These are phyloP conservation scores for Orbilia javanica DNA, from an alignment of 2,329 filamentous ascomycete genomes.

Conservation along the genomic window DNA sequence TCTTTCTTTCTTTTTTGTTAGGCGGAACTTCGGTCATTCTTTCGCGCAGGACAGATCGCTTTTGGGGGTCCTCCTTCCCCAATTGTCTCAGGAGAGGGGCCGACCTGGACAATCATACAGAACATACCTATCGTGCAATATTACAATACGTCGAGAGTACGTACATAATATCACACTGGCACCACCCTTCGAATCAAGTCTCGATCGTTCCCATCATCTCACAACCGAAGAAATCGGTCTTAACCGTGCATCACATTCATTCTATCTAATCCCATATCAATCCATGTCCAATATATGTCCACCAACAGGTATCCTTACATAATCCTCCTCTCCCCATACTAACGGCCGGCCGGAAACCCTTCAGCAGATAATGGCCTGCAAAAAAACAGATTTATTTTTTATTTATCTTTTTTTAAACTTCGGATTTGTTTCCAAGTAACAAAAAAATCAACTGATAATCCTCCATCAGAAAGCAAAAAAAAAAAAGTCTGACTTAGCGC, in stretches of 20 bases:
- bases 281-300: background rate
- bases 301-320: background rate
- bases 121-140: too few species aligned
- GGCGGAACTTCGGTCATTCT: constrained; percentile 56
- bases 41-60: constrained; percentile 50
- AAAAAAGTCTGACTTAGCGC: constrained; percentile 1
- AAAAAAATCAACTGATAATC: constrained; percentile 15
- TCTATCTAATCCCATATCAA: background rate
- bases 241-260: background rate
- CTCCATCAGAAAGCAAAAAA: too few species aligned
- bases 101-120: constrained; percentile 13
- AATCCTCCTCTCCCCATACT: constrained; percentile 29
- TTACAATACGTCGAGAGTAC: too few species aligned
- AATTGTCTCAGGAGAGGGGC: constrained; percentile 47
- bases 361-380: background rate
- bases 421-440: constrained; percentile 24
- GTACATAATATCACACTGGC: constrained; percentile 9
- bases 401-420: constrained; percentile 5
- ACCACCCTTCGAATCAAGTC: constrained; percentile 17
- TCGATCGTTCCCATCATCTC: constrained; percentile 22
- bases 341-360: constrained; percentile 31
- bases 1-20: too few species aligned
- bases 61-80: constrained; percentile 46
- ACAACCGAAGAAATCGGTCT: constrained; percentile 12
- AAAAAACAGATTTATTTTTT: background rate